Evolutionary conservation across 2,329 filamentous ascomycete species (phyloP).

Genomic region (Microascus cirrosus): DNA sequence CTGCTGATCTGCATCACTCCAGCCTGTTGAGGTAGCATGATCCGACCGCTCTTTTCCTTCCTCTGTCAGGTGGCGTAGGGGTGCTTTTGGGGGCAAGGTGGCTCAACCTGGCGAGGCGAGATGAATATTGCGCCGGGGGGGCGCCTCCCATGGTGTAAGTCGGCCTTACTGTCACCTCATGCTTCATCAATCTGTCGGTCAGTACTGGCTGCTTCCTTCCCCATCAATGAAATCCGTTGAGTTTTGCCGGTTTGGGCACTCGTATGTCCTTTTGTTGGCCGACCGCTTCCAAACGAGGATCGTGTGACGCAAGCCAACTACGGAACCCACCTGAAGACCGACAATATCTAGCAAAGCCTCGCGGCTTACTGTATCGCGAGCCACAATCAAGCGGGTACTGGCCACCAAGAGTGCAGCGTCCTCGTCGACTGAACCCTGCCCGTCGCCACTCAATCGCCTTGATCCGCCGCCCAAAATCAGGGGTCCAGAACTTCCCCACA

Average conservation of each 20-base stretch:
- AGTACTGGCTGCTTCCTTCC: not conserved
- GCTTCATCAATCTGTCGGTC: not conserved
- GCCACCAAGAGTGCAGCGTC: not conserved
- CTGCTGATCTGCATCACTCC: not conserved
- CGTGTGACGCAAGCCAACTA: not conserved
- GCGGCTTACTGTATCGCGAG: not conserved
- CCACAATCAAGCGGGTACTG: not conserved
- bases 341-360: not conserved
- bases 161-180: not conserved
- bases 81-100: not conserved
- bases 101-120: not conserved
- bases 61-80: not conserved
- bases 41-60: not conserved
- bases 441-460: too few species aligned
- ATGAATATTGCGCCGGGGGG: not conserved
- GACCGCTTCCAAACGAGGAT: not conserved
- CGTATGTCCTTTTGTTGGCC: not conserved
- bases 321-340: not conserved
- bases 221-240: not conserved
- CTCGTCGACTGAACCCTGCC: not conserved
- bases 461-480: not conserved
- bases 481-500: not conserved
- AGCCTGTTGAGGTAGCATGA: not conserved
- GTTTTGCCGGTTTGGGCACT: not conserved
- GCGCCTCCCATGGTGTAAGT: not conserved